These are phyloP conservation scores for Zangia roseola DNA, from an alignment of 768 basidiomycete genomes.

Conservation along the genomic window DNA sequence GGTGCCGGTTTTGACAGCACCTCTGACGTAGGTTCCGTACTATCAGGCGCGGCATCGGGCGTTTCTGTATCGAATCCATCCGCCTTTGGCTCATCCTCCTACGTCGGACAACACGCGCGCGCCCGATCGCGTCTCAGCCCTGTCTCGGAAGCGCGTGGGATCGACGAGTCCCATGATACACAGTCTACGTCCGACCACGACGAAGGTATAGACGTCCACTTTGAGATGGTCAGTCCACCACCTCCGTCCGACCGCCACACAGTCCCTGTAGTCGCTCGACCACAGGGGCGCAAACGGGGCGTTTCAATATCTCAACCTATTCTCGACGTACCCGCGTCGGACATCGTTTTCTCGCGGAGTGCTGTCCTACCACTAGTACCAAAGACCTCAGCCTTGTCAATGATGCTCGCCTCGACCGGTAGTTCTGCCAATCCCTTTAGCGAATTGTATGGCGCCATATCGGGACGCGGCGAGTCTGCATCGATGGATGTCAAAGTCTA, in stretches of 20 bases:
- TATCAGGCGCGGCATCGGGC: conserved; percentile 50
- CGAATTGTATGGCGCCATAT: conserved; percentile 82
- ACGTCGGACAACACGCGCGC: conserved; percentile 34
- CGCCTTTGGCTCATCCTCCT: conserved; percentile 47
- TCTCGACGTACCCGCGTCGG: conserved; percentile 13
- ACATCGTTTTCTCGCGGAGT: conserved; percentile 51
- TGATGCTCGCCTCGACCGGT: conserved; percentile 68
- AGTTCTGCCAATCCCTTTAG: conserved; percentile 80
- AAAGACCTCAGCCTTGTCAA: conserved; percentile 63
- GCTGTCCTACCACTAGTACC: conserved; percentile 44
- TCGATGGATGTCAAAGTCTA: conserved; percentile 70
- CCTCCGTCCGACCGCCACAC: conserved; percentile 22
- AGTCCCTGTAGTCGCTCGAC: conserved; percentile 19
- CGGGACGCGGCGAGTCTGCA: conserved; percentile 68
- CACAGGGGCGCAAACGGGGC: conserved; percentile 29
- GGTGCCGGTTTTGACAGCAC: conserved; percentile 56
- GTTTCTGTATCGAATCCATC: conserved; percentile 59
- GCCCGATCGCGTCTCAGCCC: conserved; percentile 57
- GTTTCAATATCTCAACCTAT: conserved; percentile 28
- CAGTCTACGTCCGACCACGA: conserved; percentile 22
- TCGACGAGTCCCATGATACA: conserved; percentile 29
- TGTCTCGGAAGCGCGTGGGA: conserved; percentile 51
- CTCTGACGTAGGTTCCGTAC: conserved; percentile 60
- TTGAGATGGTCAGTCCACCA: conserved; percentile 54
- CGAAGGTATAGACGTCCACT: conserved; percentile 41